A percentile compares a stretch with the other conserved stretches of the same genome.
phyloP scores from a whole-genome alignment of 1,284 basidiomycete genomes.

The Athelia sp. region DNA sequence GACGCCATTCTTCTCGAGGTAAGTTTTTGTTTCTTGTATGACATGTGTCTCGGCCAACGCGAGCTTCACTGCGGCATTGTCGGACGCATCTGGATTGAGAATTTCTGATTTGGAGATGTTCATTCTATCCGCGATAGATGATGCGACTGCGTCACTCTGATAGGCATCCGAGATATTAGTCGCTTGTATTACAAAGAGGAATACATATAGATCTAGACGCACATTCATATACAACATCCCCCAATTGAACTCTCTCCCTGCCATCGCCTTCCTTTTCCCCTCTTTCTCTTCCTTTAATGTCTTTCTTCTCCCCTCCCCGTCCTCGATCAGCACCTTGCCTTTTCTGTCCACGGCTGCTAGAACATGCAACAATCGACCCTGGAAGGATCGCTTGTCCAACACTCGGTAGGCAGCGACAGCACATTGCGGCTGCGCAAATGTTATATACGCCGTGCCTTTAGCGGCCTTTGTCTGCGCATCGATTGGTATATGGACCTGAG shows the following conservation, averaged over 20 bases:
- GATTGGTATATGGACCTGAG: constrained; percentile 80
- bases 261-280: constrained; percentile 67
- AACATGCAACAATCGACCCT: constrained; percentile 90
- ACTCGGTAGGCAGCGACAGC: constrained; percentile 76
- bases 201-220: constrained; percentile 32
- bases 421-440: constrained; percentile 59
- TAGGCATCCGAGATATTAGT: constrained; percentile 14
- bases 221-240: constrained; percentile 97
- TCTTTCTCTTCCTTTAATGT: constrained; percentile 67
- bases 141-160: constrained; percentile 85
- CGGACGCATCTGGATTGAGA: constrained; percentile 65
- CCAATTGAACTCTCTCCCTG: constrained; percentile 93
- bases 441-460: constrained; percentile 86
- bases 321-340: constrained; percentile 39
- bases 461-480: constrained; percentile 61
- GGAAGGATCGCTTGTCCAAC: constrained; percentile 85
- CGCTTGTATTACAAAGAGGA: constrained; percentile 7
- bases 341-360: constrained; percentile 75
- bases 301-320: constrained; percentile 42
- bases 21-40: constrained; percentile 92
- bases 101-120: constrained; percentile 84
- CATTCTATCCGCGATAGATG: constrained; percentile 79
- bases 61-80: constrained; percentile 85
- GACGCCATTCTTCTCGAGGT: constrained; percentile 74
- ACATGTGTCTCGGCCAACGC: constrained; percentile 96